Base-by-base conservation (phyloP, 148 eudicot genomes). In the Rhododendron molle region DNA sequence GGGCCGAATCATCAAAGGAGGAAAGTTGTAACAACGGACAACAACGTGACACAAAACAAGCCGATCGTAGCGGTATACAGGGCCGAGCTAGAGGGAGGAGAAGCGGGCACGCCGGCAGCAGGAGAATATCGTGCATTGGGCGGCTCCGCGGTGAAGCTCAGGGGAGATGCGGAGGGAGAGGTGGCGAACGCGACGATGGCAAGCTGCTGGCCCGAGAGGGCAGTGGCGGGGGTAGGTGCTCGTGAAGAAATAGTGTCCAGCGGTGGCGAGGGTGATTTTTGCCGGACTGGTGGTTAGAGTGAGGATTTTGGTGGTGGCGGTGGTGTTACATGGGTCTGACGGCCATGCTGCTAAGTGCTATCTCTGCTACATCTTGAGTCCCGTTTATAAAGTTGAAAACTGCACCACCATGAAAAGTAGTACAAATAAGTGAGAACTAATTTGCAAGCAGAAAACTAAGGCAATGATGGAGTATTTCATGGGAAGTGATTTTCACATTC, bases 181-280 rank as follows among this genome's bases (percentile, higher is more conserved):
- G 40, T 4, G 79, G 7, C 65, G 6, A 16, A 0, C 20, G 15
- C n/a, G 7, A 23, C 4, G 73, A 91, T 85, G 86, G 88, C 87
- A 13, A 91, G 87, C 73, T 83, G 71, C 76, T 91, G 92, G 16
- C 92, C 92, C 1, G 26, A 34, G 38, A 46, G 6, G 6, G 71
- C 92, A 91, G 83, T 89, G 91, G 11, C 44, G 40, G 2, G 81
- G 69, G 87, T 84, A 84, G 7, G 91, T 91, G 85, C 88, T 87
- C 1, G 85, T 88, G 85, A 58, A 91, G 88, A 84, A 88, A 62
- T 89, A 77, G 40, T 74, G 28, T 60, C 90, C 91, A 14, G 89
- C 0, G 34, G 87, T 54, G 54, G 81, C 83, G 69, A 91, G 91
- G 54, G 86, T 79, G 83, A 86, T 47, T 9, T 77, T 85, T 20